A percentile compares a stretch with the other conserved stretches of the same genome.
phyloP scores from a whole-genome alignment of 2,329 filamentous ascomycete species.

The Nemania serpens region DNA sequence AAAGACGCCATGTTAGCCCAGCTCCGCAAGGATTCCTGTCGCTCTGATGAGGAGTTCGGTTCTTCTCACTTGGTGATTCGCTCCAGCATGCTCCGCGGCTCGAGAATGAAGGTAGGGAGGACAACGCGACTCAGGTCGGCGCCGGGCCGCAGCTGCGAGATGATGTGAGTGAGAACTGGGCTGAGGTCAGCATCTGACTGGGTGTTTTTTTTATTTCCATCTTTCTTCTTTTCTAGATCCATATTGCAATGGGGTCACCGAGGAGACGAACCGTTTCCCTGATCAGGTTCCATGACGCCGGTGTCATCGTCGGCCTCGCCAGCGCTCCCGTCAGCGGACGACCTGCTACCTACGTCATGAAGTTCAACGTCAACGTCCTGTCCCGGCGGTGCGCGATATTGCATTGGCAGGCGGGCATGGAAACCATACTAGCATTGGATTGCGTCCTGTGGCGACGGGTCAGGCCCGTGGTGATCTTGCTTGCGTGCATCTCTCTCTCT shows the following conservation, averaged over 20 bases:
- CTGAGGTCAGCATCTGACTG: constrained; percentile 25
- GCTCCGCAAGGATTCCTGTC: background rate
- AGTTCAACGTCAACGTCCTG: background rate
- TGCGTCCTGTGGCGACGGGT: constrained; percentile 36
- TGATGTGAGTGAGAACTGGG: constrained; percentile 91
- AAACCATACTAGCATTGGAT: constrained; percentile 40
- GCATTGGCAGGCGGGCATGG: background rate
- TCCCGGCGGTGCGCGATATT: background rate
- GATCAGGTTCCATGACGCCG: constrained; percentile 83
- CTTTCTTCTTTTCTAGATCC: too few relatives aligned
- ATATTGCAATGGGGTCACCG: background rate
- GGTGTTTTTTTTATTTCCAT: too few relatives aligned
- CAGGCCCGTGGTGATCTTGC: constrained; percentile 37
- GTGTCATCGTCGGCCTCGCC: constrained; percentile 70
- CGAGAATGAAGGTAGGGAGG: constrained; percentile 95
- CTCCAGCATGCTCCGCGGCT: constrained; percentile 97
- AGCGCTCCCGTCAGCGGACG: constrained; percentile 60
- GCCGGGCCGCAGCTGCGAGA: constrained; percentile 92
- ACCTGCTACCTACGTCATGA: constrained; percentile 35
- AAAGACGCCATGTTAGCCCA: constrained; percentile 21
- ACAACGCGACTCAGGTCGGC: constrained; percentile 94
- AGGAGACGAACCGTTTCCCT: constrained; percentile 79
- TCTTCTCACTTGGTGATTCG: constrained; percentile 89
- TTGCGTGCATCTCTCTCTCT: constrained; percentile 39
- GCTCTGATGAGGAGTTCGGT: background rate